These are phyloP conservation scores for Tetrahymena malaccensis DNA, from an alignment of 73 alveolate genomes.

Conservation along the genomic window DNA sequence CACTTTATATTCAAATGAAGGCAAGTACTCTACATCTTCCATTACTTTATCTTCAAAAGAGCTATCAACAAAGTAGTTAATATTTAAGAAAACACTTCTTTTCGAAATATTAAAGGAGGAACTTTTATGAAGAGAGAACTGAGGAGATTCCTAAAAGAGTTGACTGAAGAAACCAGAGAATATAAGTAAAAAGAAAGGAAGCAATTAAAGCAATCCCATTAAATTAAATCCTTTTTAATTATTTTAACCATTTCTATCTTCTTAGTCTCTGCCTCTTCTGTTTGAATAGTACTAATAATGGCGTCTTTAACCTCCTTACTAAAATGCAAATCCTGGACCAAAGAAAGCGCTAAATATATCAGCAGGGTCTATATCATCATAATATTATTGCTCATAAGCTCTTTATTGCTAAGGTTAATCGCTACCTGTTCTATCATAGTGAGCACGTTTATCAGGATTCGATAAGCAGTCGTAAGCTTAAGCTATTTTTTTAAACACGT, in stretches of 20 bases:
- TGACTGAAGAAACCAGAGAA: neutral
- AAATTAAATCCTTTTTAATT: neutral
- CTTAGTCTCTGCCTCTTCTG: neutral
- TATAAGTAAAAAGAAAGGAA: neutral
- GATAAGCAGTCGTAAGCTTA: conserved; percentile 35
- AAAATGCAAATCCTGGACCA: neutral
- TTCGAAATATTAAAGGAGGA: neutral
- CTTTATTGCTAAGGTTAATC: conserved; percentile 28
- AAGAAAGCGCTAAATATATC: conserved; percentile 25
- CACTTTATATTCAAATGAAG: neutral
- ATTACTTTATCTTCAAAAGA: neutral
- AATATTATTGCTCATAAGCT: conserved; percentile 14
- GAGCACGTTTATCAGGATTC: conserved; percentile 16
- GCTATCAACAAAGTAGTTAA: neutral
- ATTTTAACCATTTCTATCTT: neutral
- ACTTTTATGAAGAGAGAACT: neutral
- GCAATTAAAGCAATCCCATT: neutral
- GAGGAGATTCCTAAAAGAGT: neutral
- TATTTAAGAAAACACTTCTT: neutral
- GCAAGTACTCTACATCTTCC: neutral
- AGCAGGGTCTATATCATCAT: conserved; percentile 22
- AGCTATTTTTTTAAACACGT: conserved; percentile 62
- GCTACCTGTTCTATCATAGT: conserved; percentile 30
- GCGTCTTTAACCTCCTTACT: neutral
- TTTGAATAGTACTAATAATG: neutral